Evolutionary conservation across 306 rosid species (phyloP).

Genomic region (Astragalus glycyphyllos): DNA sequence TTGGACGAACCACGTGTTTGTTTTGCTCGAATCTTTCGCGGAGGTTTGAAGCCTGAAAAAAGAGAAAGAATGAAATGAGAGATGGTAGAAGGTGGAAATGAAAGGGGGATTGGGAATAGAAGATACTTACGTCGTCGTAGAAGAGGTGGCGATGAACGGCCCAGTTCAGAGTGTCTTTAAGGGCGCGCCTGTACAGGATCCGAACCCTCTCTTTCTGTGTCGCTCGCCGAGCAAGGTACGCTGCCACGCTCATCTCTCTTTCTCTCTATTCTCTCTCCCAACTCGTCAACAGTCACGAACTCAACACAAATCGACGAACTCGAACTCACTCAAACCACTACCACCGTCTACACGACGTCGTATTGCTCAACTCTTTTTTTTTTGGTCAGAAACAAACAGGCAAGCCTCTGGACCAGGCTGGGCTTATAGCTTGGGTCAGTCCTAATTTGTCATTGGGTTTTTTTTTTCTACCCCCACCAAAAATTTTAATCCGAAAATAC

Average conservation of each 20-base stretch:
- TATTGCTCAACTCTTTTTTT: no score
- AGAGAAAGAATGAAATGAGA: background rate
- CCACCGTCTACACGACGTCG: no score
- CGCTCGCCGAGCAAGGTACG: slow-evolving; percentile 76
- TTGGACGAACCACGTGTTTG: slow-evolving; percentile 68
- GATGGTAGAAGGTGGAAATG: background rate
- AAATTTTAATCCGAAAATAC: no score
- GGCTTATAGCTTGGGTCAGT: no score
- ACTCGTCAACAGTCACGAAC: no score
- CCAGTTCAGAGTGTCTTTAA: slow-evolving; percentile 90
- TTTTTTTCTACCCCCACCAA: no score
- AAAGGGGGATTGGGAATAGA: background rate
- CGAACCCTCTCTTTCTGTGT: slow-evolving; percentile 92
- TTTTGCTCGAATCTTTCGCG: slow-evolving; percentile 80
- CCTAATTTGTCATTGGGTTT: no score
- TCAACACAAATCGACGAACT: no score
- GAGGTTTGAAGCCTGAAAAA: slow-evolving; percentile 70
- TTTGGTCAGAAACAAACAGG: no score
- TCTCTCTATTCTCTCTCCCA: background rate
- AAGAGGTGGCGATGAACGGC: slow-evolving; percentile 98
- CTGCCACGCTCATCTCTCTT: slow-evolving; percentile 57
- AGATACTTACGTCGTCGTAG: slow-evolving; percentile 64
- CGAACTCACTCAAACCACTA: no score
- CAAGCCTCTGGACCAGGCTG: no score
- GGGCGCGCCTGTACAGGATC: slow-evolving; percentile 90